Evolutionary conservation across 129 eudicot genomes (phyloP).

Genomic region (Tagetes patula): DNA sequence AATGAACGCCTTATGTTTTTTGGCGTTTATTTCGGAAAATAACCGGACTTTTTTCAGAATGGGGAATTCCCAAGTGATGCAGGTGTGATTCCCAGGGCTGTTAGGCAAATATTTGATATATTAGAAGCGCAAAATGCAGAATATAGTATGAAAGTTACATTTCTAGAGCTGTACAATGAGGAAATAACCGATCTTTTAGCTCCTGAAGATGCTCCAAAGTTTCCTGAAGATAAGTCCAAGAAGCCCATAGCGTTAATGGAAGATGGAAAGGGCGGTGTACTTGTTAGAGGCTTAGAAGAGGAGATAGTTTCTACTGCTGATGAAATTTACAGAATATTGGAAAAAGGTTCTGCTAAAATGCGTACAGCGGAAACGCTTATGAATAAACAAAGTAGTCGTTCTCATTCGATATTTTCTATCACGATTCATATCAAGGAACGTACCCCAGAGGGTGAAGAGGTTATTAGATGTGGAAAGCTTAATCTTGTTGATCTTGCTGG

Average conservation of each 20-base stretch:
- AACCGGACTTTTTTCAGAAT: conserved; percentile 44
- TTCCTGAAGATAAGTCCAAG: conserved; percentile 71
- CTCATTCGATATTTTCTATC: conserved; percentile 90
- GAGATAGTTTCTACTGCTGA: conserved; percentile 87
- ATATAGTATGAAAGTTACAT: conserved; percentile 91
- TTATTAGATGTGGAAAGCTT: conserved; percentile 92
- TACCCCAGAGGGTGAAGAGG: conserved; percentile 97
- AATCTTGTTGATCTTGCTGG: conserved; percentile 98
- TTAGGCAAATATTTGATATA: conserved; percentile 74
- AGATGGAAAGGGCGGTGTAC: conserved; percentile 93
- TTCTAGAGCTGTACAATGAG: conserved; percentile 89
- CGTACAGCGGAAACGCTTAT: conserved; percentile 93
- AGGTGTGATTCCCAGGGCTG: conserved; percentile 98
- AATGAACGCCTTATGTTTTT: neutral
- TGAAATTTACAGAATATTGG: conserved; percentile 84
- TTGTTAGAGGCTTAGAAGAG: conserved; percentile 91
- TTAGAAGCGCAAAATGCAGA: conserved; percentile 94
- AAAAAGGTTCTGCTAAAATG: conserved; percentile 94
- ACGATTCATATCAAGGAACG: conserved; percentile 89
- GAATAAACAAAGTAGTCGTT: conserved; percentile 95
- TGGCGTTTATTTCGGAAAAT: conserved; percentile 15
- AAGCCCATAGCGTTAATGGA: conserved; percentile 97
- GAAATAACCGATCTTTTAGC: conserved; percentile 95
- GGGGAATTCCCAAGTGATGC: conserved; percentile 96
- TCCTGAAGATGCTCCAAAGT: conserved; percentile 52